These are phyloP conservation scores for Ajuga chamaepitys DNA, from an alignment of 257 asterid species.

Conservation along the genomic window DNA sequence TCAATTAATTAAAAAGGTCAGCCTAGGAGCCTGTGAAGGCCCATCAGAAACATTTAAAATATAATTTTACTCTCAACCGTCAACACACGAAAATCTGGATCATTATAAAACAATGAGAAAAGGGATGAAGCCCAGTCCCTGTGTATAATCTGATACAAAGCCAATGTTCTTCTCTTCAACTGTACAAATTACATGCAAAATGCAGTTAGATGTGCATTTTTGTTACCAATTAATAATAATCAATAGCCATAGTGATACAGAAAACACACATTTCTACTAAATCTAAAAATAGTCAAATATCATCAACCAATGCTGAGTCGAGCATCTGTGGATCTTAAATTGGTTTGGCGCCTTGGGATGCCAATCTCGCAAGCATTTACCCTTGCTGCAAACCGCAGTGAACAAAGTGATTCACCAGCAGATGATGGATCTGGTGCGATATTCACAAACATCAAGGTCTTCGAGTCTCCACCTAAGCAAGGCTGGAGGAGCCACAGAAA, in stretches of 20 bases:
- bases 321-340: slow-evolving; percentile 54
- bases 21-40: too few relatives aligned
- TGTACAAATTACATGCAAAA: slow-evolving; percentile 48
- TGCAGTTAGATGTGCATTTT: slow-evolving; percentile 33
- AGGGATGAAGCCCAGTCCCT: neutral
- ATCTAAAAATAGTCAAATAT: slow-evolving; percentile 6
- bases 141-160: slow-evolving; percentile 32
- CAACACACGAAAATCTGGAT: slow-evolving; percentile 7
- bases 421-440: slow-evolving; percentile 84
- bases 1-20: too few relatives aligned
- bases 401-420: slow-evolving; percentile 82
- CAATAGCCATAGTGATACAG: slow-evolving; percentile 28
- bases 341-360: slow-evolving; percentile 88
- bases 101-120: slow-evolving; percentile 19
- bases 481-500: slow-evolving; percentile 51
- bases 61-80: neutral
- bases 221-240: slow-evolving; percentile 26
- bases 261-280: slow-evolving; percentile 35
- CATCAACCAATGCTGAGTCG: slow-evolving; percentile 79
- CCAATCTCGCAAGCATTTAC: slow-evolving; percentile 97
- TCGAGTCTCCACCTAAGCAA: slow-evolving; percentile 96
- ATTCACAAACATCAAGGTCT: slow-evolving; percentile 89
- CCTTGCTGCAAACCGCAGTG: slow-evolving; percentile 89
- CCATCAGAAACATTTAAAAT: neutral
- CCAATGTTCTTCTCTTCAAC: slow-evolving; percentile 28